Percentiles rank a stretch among this genome's conserved stretches.
Evolutionary conservation across 768 basidiomycete species (phyloP).

Genomic region (Termitomyces sp.): DNA sequence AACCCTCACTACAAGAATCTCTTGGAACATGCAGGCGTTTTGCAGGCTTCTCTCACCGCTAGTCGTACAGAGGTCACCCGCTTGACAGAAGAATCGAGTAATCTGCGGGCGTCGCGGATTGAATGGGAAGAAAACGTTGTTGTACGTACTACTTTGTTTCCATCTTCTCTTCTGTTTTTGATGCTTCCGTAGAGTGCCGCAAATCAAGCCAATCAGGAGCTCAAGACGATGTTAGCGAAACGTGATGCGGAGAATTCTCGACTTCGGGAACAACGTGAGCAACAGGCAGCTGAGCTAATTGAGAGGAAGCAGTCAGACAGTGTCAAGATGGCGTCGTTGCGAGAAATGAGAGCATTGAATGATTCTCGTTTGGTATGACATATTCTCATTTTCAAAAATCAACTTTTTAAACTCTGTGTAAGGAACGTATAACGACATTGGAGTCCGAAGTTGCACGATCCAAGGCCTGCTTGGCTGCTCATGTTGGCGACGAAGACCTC

Average conservation of each 20-base stretch:
- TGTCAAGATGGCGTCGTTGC: slow-evolving; percentile 49
- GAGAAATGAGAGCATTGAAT: slow-evolving; percentile 62
- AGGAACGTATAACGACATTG: slow-evolving; percentile 73
- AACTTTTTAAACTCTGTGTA: slow-evolving; percentile 5
- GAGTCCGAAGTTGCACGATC: slow-evolving; percentile 69
- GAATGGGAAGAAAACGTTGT: slow-evolving; percentile 41
- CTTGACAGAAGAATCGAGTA: slow-evolving; percentile 40
- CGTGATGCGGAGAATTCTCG: slow-evolving; percentile 64
- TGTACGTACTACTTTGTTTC: slow-evolving; percentile 28
- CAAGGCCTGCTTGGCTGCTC: slow-evolving; percentile 73
- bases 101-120: slow-evolving; percentile 32
- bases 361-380: slow-evolving; percentile 52
- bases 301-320: slow-evolving; percentile 66
- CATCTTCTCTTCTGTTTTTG: slow-evolving; percentile 4
- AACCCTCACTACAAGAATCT: slow-evolving; percentile 53
- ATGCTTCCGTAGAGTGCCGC: slow-evolving; percentile 25
- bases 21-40: slow-evolving; percentile 43
- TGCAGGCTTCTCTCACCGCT: slow-evolving; percentile 39
- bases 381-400: neutral
- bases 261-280: slow-evolving; percentile 70
- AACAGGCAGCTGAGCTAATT: slow-evolving; percentile 53
- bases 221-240: slow-evolving; percentile 54
- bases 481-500: slow-evolving; percentile 64
- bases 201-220: slow-evolving; percentile 54
- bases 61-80: slow-evolving; percentile 31